Evolutionary conservation across 208 protist species (phyloP).

Genomic region (Acanthamoeba healyi): DNA sequence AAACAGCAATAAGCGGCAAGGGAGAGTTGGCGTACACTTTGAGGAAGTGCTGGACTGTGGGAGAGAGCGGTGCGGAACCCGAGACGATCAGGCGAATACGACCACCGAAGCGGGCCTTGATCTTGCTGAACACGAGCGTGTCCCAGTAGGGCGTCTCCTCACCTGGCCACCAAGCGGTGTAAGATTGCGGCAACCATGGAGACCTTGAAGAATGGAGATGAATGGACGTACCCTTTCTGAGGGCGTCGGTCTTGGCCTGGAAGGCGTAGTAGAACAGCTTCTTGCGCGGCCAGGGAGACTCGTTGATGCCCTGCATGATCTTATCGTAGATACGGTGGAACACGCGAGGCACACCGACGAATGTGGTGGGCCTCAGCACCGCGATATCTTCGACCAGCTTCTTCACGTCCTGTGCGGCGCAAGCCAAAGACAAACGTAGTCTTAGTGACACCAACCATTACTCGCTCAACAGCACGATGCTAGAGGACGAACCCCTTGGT

Average conservation of each 20-base stretch:
- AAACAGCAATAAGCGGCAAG: too few species aligned
- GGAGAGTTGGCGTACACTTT: slow-evolving; percentile 60
- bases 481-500: slow-evolving; percentile 74
- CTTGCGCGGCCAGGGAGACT: slow-evolving; percentile 2
- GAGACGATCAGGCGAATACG: slow-evolving; percentile 89
- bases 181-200: not conserved
- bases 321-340: slow-evolving; percentile 89
- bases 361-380: slow-evolving; percentile 89
- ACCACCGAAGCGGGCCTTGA: slow-evolving; percentile 87
- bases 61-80: slow-evolving; percentile 89
- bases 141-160: slow-evolving; percentile 69
- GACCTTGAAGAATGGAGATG: not conserved
- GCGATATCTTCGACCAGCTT: slow-evolving; percentile 89
- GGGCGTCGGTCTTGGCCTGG: slow-evolving; percentile 43
- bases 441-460: not conserved
- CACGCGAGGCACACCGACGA: slow-evolving; percentile 90
- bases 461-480: not conserved
- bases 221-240: not conserved
- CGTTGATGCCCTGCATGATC: slow-evolving; percentile 76
- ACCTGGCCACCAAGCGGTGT: not conserved
- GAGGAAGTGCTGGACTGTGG: slow-evolving; percentile 89
- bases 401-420: slow-evolving; percentile 78
- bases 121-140: slow-evolving; percentile 64
- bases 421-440: not conserved
- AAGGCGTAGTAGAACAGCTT: slow-evolving; percentile 69